Evolutionary conservation across 2,329 filamentous ascomycete species (phyloP), one percentile per base, ranked within the genome.

Genomic region (Fusarium palustre): DNA sequence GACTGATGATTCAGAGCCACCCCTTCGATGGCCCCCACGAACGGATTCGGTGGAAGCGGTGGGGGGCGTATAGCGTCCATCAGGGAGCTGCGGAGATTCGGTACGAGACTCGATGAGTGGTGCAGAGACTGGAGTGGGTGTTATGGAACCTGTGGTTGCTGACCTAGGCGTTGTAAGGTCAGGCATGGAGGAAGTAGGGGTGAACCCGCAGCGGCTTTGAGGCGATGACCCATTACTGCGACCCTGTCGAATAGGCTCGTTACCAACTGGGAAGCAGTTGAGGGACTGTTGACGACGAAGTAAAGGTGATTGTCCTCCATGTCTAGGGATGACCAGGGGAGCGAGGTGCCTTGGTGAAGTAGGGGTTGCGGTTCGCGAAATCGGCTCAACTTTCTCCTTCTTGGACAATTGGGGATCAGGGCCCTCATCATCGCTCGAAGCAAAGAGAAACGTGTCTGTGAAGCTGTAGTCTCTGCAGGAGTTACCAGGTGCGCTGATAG

Each of bases 401-500:
- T 73, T 65, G 9, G 68, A 69, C 36, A 64, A 68, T 11, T 68
- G 55, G 20, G 75, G 63, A 22, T 72, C 72, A 22, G 70, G 52
- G 13, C 70, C 59, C 47, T 76, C 71, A 43, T 70, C 74, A 31
- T 72, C 69, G 47, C 68, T 74, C 39, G 63, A 70, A 34, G 59
- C 65, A 30, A 68, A 69, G 31, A 76, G 70, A 34, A 76, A 76
- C 8, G 71, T 74, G 45, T 75, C 67, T 13, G 65, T 49, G 20
- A 74, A 43, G 10, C 59, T 56, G 58, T 84, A 80, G 49, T 83
- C 81, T 68, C 82, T 82, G 80, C 82, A 82, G 54, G 80, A 82
- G 65, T 82, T 79, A 11, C 84, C 84, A 3, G 88, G 87, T n/a
- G 87, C 86, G 75, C 87, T 90, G 59, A 84, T 85, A 38, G 88